phyloP scores from a whole-genome alignment of 176 grass and related monocot genomes.

The Carex myosuroides region DNA sequence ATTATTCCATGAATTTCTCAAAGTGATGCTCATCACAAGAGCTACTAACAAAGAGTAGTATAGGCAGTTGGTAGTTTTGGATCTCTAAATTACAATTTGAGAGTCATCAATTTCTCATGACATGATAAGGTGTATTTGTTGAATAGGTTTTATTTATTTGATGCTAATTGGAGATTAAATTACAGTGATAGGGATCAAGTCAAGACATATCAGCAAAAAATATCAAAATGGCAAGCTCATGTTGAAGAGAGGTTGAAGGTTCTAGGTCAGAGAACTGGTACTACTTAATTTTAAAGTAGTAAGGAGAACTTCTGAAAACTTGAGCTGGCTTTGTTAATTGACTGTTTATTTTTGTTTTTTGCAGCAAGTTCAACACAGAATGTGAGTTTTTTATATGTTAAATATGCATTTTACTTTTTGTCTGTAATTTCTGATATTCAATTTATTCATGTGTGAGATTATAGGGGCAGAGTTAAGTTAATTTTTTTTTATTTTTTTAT shows the following conservation, averaged over 20 bases:
- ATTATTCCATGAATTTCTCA: background rate
- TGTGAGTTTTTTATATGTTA: background rate
- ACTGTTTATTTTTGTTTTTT: background rate
- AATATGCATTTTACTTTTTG: background rate
- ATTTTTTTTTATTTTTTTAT: background rate
- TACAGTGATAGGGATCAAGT: constrained; percentile 68
- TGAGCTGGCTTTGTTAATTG: background rate
- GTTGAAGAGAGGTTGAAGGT: constrained; percentile 71
- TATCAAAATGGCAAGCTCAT: constrained; percentile 75
- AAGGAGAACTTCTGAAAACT: background rate
- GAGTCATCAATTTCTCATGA: background rate
- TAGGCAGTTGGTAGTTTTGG: background rate
- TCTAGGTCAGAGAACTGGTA: constrained; percentile 59
- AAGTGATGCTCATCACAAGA: too few species aligned
- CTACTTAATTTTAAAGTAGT: background rate
- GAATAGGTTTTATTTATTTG: constrained; percentile 5
- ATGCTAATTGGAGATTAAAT: background rate
- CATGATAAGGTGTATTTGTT: background rate
- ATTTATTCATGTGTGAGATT: background rate
- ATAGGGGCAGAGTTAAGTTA: background rate
- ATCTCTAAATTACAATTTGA: background rate
- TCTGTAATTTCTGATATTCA: background rate
- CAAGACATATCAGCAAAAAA: constrained; percentile 79
- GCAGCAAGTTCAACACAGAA: constrained; percentile 6
- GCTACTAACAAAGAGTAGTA: too few species aligned